Percentiles rank a stretch among this genome's conserved stretches.
phyloP scores from a whole-genome alignment of 176 grass and related monocot genomes.

The Avena eriantha region DNA sequence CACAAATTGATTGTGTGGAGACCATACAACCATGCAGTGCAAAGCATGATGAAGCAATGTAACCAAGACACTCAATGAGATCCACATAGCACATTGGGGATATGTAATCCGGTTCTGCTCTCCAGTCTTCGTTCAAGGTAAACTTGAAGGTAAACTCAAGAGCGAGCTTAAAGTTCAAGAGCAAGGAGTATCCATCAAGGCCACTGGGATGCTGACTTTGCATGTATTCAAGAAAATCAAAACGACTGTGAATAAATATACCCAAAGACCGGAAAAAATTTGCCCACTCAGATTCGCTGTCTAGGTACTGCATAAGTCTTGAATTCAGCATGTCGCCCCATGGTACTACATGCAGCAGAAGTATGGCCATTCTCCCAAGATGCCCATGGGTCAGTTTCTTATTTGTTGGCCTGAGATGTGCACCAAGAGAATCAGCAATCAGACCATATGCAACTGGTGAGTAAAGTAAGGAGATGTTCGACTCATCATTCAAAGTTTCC shows the following conservation, averaged over 20 bases:
- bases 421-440: slow-evolving; percentile 44
- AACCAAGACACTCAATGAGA: slow-evolving; percentile 63
- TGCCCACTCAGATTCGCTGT: slow-evolving; percentile 46
- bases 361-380: slow-evolving; percentile 53
- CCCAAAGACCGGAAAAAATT: slow-evolving; percentile 49
- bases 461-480: slow-evolving; percentile 35
- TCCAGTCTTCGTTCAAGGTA: slow-evolving; percentile 36
- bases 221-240: background rate
- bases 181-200: background rate
- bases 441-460: slow-evolving; percentile 35
- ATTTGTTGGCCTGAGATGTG: slow-evolving; percentile 1
- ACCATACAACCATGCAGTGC: background rate
- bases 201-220: no score
- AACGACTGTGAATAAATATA: slow-evolving; percentile 46
- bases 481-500: no score
- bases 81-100: slow-evolving; percentile 55
- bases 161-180: slow-evolving; percentile 44
- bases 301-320: slow-evolving; percentile 34
- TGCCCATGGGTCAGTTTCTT: slow-evolving; percentile 54
- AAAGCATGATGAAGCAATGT: slow-evolving; percentile 48
- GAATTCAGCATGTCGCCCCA: slow-evolving; percentile 31
- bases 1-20: no score
- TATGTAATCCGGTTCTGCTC: slow-evolving; percentile 41
- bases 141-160: slow-evolving; percentile 44
- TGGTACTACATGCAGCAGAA: slow-evolving; percentile 48